Base-by-base conservation (phyloP, 176 grass and related monocot species). In the Carex kokanica region DNA sequence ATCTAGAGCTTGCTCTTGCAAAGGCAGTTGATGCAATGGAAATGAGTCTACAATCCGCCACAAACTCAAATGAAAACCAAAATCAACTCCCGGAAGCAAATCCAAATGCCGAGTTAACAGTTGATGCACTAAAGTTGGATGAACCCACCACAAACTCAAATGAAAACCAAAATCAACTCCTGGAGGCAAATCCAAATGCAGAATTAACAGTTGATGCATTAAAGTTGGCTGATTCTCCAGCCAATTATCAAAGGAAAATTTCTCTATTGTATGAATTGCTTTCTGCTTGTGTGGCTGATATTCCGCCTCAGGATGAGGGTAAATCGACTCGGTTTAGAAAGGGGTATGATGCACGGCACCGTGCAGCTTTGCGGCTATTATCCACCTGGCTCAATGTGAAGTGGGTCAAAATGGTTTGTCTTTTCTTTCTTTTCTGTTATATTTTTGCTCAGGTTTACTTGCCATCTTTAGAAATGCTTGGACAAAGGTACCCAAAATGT, bases 281-380 rank as follows among this genome's bases (percentile, higher is more conserved):
- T 45, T 98, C 96, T 55, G 91, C 96, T 25, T 98, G 96, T 81
- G 96, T 98, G 40, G 92, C 96, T 11, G 96, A 98, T 75, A 88
- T 89, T 78, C 87, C 90, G 78, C 78, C 86, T 68, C 84, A 91
- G 79, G 88, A 93, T 0, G 85, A 84, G 60, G 78, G 84, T 64
- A 90, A 86, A 0, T 83, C 81, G 7, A 90, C 87, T n/a, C 83
- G 83, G 65, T 9, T 93, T 70, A 90, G 91, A 75, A 98, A 93
- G 84, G 93, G 96, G 12, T 98, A 98, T 90, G 96, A 98, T 90
- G 93, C 96, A 15, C 89, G 96, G 67, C 96, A 98, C 86, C 93
- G 96, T 43, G 93, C 94, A 40, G 92, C 91, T 66, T 87, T 98
- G 57, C 89, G 96, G 21, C 87, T 95, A 24, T 77, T 98, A 60